These are phyloP conservation scores for Citrus reticulata DNA, from an alignment of 345 rosid genomes.

Conservation along the genomic window DNA sequence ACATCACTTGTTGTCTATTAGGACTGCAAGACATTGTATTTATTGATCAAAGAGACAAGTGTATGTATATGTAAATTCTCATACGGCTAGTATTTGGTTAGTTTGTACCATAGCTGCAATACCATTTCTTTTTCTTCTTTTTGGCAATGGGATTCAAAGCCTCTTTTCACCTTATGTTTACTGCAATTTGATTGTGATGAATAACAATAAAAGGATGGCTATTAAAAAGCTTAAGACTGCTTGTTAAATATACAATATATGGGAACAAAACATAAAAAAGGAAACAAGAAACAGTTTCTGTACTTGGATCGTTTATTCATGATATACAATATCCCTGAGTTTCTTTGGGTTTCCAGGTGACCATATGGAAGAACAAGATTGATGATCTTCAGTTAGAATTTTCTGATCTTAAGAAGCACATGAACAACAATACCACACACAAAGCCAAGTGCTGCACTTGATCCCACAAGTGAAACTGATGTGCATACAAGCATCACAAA, in stretches of 20 bases:
- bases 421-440: constrained; percentile 58
- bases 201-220: too few species aligned
- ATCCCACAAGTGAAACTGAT: constrained; percentile 62
- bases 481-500: constrained; percentile 74
- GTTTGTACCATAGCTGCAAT: neutral
- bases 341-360: constrained; percentile 6
- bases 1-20: neutral
- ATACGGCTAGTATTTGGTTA: neutral
- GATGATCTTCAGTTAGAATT: constrained; percentile 2
- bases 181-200: too few species aligned
- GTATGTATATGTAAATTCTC: neutral
- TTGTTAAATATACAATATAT: too few species aligned
- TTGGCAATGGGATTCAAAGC: neutral
- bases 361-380: constrained; percentile 1
- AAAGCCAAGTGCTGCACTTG: constrained; percentile 82
- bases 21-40: neutral
- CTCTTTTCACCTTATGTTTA: neutral
- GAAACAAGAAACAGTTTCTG: too few species aligned
- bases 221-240: too few species aligned
- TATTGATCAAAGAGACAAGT: neutral
- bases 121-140: neutral
- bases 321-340: neutral
- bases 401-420: constrained; percentile 49
- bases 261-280: too few species aligned
- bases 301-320: neutral